Evolutionary conservation across 2,329 filamentous ascomycete genomes (phyloP).

Genomic region (Neofusicoccum ribis): DNA sequence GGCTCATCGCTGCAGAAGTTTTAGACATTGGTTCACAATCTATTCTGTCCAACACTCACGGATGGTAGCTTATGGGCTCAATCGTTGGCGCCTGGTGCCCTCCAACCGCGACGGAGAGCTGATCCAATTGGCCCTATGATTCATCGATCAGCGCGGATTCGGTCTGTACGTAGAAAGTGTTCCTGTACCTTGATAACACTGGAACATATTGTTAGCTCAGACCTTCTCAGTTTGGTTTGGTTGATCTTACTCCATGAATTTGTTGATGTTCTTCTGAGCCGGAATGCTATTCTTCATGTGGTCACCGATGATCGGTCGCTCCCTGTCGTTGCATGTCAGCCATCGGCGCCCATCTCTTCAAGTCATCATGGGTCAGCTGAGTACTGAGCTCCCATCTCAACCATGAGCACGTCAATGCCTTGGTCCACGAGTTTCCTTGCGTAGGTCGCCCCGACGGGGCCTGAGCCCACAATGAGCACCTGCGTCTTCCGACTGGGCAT

Average conservation of each 20-base stretch:
- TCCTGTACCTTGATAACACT: background rate
- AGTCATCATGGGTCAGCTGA: background rate
- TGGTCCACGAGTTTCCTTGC: background rate
- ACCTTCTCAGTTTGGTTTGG: background rate
- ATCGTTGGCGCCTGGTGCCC: no score
- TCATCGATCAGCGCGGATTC: no score
- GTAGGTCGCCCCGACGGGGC: background rate
- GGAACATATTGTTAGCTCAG: background rate
- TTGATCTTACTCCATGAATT: slow-evolving; percentile 18
- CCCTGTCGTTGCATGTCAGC: background rate
- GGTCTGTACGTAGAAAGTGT: no score
- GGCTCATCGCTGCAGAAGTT: background rate
- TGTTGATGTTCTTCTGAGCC: slow-evolving; percentile 26
- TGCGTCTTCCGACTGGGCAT: no score
- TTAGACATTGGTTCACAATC: background rate
- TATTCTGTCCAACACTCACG: no score
- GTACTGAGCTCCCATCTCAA: background rate
- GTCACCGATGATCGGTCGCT: slow-evolving; percentile 23
- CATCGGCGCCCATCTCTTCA: background rate
- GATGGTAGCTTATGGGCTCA: no score
- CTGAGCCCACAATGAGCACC: no score
- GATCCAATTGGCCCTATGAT: no score
- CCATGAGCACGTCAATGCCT: background rate
- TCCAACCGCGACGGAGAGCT: no score
- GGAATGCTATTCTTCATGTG: slow-evolving; percentile 28